Percentiles rank a stretch among this genome's conserved stretches.
Evolutionary conservation across 768 basidiomycete genomes (phyloP).

Genomic region (Kondoa malvinella): DNA sequence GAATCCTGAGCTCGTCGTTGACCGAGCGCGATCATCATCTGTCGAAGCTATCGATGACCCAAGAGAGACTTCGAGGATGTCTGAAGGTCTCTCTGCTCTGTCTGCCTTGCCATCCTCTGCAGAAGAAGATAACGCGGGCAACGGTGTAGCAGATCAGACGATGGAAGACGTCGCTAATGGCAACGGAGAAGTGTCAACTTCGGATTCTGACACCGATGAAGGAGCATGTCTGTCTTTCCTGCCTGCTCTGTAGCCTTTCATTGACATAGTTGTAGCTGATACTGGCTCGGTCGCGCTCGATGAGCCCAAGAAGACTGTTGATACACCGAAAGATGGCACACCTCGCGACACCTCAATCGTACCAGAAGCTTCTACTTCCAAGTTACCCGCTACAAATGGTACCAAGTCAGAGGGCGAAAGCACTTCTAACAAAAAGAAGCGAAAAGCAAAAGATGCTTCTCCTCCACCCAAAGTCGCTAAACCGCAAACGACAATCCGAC

Average conservation of each 20-base stretch:
- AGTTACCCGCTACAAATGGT: background rate
- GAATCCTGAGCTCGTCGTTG: background rate
- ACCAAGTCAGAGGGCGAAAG: background rate
- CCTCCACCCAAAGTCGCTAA: background rate
- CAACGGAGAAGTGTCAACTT: background rate
- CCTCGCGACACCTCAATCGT: background rate
- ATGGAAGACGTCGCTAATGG: background rate
- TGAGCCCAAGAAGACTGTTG: background rate
- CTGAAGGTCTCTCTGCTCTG: background rate
- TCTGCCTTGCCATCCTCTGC: background rate
- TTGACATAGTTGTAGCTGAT: background rate
- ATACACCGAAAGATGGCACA: background rate
- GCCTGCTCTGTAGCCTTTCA: background rate
- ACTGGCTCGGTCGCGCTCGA: background rate
- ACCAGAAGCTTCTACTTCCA: background rate
- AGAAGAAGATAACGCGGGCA: background rate
- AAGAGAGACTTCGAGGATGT: background rate
- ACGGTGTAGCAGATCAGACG: background rate
- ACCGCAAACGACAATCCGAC: slow-evolving; percentile 13
- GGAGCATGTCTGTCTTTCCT: background rate
- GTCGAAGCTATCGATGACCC: background rate
- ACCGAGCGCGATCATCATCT: background rate
- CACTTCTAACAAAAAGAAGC: background rate
- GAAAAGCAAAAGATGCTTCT: background rate
- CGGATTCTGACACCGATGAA: background rate